Base-by-base conservation (phyloP, 306 rosid genomes). In the Dryas octopetala region DNA sequence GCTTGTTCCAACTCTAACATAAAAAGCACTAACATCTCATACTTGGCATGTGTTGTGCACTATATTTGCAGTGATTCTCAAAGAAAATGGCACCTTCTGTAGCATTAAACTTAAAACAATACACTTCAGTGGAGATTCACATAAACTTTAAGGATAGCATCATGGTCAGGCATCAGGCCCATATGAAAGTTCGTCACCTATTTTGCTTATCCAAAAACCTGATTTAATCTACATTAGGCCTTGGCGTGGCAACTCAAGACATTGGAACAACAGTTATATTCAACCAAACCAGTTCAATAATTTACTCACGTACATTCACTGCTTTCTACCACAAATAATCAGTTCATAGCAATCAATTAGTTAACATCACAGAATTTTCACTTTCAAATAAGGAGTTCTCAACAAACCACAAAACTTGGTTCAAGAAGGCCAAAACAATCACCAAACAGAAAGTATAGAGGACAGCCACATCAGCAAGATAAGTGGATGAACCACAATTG, bases 381-480 rank as follows among this genome's bases (percentile, higher is more conserved):
- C 49, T 48, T 38, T 54, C 32, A 47, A 40, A 15, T 58, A 1
- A 1, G 7, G 17, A 16, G 26, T 76, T 54, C 48, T 5, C 70
- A 55, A 26, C 38, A 16, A 15, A 44, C 9, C 54, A 62, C 38
- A 45, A 73, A 73, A 45, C 60, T 43, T 28, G 66, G 70, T 73
- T 73, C 57, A 55, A 49, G 26, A 68, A 54, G 38, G 76, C 54
- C 10, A 44, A 69, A 59, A 58, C 50, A 52, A 68, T 53, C 41
- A 55, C 2, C 44, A 46, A 9, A 71, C 28, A 60, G 15, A 52
- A 62, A 19, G 68, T 43, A 68, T n/a, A 55, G 15, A 49, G 3
- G 6, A 15, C 13, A 57, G 52, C 43, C 19, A 17, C 4, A 55
- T 17, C 65, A 43, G 52, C n/a, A 71, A 43, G 63, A 19, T 23